Conservation (phyloP, 257 asterid species). For the Thymus mandschuricus region DNA sequence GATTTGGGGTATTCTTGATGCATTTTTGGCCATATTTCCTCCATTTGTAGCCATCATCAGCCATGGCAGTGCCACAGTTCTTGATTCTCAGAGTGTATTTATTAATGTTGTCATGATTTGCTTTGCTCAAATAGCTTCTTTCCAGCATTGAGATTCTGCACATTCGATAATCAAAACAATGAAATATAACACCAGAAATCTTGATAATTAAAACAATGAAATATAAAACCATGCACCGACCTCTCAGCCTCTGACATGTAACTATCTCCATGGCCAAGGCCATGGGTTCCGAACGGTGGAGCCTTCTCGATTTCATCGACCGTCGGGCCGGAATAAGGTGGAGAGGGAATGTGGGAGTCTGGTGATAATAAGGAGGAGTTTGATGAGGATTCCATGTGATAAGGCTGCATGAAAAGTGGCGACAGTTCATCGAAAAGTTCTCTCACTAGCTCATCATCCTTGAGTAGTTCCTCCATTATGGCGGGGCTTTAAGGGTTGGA, state of each 20-base stretch:
- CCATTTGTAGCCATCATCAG: conserved; percentile 97
- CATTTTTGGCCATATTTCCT: conserved; percentile 96
- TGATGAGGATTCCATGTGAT: conserved; percentile 6
- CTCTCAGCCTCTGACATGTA: conserved; percentile 42
- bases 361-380: conserved; percentile 9
- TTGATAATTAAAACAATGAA: background rate
- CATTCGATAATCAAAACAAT: background rate
- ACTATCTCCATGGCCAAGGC: conserved; percentile 27
- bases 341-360: conserved; percentile 25
- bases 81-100: conserved; percentile 75
- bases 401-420: conserved; percentile 47
- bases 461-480: conserved; percentile 50
- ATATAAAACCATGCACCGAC: conserved; percentile 31
- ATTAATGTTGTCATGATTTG: conserved; percentile 33
- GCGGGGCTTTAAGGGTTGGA: background rate
- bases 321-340: conserved; percentile 36
- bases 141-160: conserved; percentile 52
- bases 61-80: conserved; percentile 66
- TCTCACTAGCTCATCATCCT: conserved; percentile 58
- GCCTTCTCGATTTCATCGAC: conserved; percentile 40
- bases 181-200: background rate
- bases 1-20: conserved; percentile 90
- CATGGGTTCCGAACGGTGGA: conserved; percentile 35
- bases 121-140: conserved; percentile 38
- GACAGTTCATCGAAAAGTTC: conserved; percentile 61